Percentiles rank a stretch among this genome's conserved stretches.
Evolutionary conservation across 108 stramenopile species (phyloP).

Genomic region (Fistulifera pelliculosa): DNA sequence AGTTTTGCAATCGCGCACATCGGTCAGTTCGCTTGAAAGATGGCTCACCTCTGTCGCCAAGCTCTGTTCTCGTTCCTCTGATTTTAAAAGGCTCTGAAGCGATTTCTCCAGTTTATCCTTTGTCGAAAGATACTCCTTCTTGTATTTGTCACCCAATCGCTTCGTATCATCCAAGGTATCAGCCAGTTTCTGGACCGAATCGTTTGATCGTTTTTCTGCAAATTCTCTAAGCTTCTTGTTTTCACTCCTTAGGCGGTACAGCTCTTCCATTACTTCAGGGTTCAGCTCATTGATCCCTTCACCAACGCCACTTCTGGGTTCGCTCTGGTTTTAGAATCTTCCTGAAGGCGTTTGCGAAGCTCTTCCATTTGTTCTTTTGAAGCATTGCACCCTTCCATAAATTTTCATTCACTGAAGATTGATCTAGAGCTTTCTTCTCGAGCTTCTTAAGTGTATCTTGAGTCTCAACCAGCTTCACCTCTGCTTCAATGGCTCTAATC

Average conservation of each 20-base stretch:
- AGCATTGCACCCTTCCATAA: conserved; percentile 26
- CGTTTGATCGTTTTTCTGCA: conserved; percentile 60
- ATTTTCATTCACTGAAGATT: conserved; percentile 31
- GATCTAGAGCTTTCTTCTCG: conserved; percentile 26
- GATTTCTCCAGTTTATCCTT: conserved; percentile 46
- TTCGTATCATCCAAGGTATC: conserved; percentile 53
- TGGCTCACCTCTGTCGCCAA: conserved; percentile 19
- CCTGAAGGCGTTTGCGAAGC: conserved; percentile 35
- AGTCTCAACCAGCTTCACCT: conserved; percentile 61
- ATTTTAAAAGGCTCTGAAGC: conserved; percentile 9
- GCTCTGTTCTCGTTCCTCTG: conserved; percentile 17
- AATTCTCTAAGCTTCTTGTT: conserved; percentile 64
- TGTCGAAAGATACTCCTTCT: conserved; percentile 52
- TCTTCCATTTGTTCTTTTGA: conserved; percentile 55
- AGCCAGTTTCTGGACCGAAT: conserved; percentile 60
- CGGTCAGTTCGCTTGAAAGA: conserved; percentile 7
- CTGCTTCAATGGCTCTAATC: conserved; percentile 54
- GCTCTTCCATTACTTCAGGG: conserved; percentile 62
- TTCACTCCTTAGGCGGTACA: conserved; percentile 64
- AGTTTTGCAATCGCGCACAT: background rate
- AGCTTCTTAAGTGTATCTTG: conserved; percentile 35
- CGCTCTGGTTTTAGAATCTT: conserved; percentile 16
- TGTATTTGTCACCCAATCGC: conserved; percentile 51
- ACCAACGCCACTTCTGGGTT: conserved; percentile 32
- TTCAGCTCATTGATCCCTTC: conserved; percentile 79